Evolutionary conservation across 192 early-diverging fungal genomes (phyloP), one percentile per base, ranked within the genome.

Genomic region (Funneliformis mosseae): DNA sequence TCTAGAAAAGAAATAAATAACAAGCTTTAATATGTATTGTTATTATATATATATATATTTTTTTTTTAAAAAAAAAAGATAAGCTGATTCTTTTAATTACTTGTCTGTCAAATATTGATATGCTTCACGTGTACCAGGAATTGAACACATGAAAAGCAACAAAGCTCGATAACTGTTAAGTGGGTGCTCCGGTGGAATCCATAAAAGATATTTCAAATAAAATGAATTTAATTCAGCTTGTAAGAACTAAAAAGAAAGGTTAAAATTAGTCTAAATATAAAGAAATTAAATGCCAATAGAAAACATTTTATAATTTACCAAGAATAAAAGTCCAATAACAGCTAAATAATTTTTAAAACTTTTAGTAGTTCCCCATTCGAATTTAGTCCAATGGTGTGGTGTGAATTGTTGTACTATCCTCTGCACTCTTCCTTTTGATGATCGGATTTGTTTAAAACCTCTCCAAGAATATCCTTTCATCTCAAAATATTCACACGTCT

Each of bases 401-500:
- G 96, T 97, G 73, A 99, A 97, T 85, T 99, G 97, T 16, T 92
- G 91, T 59, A 96, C 92, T 2, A 94, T 92, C 21, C 97, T 90
- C 73, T 92, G 94, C 33, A 96, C 81, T 86, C 96, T 99, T 46
- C 96, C 97, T 74, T 92, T 89, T 80, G 95, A 85, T 21, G 94
- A 90, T 41, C 88, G 91, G 83, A 99, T 97, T 73, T 96, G 89
- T 77, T 90, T 91, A 78, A 97, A 88, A 23, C 96, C 95, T 83
- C 94, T 92, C 95, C 96, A 99, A 3, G 96, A 96, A 83, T 99
- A 99, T 33, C 95, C 94, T 92, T 96, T 97, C 90, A 97, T 91
- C 76, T 95, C 94, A 84, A 96, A 96, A 85, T 97, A 94, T 85
- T 99, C 94, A 85, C 97, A 99, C 28, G 94, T 94, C 88, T 99